Percentiles rank a stretch among this genome's conserved stretches.
Conservation (phyloP, 1,284 basidiomycete species). For the Papiliotrema terrestris region DNA sequence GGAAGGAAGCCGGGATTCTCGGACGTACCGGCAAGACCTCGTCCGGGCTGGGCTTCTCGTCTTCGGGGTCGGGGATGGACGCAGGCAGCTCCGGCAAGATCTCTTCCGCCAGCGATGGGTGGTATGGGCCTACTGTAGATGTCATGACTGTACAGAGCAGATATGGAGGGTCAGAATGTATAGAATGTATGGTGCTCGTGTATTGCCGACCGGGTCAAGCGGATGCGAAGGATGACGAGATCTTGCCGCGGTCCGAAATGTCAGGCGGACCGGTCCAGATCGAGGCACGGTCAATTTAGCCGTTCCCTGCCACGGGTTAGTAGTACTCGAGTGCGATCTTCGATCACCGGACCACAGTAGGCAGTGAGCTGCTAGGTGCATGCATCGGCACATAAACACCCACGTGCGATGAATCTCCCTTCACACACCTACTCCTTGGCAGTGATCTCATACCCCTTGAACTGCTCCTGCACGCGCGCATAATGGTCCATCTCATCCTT, state of each 20-base stretch:
- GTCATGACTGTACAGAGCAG: neutral
- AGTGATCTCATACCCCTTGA: constrained; percentile 48
- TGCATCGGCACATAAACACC: no score
- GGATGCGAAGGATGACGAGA: no score
- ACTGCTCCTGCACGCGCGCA: constrained; percentile 65
- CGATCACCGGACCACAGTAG: no score
- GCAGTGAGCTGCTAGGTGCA: no score
- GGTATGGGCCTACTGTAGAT: constrained; percentile 13
- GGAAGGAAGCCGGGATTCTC: neutral
- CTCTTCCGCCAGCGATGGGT: constrained; percentile 38
- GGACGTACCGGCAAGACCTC: constrained; percentile 19
- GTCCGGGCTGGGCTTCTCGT: constrained; percentile 17
- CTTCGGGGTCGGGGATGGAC: constrained; percentile 19
- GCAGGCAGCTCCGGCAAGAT: constrained; percentile 16
- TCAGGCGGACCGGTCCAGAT: no score
- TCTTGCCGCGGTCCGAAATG: no score
- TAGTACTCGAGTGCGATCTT: no score
- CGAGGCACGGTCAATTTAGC: no score
- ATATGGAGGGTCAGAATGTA: neutral
- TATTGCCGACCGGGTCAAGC: no score
- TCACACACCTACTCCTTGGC: neutral
- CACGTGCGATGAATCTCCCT: no score
- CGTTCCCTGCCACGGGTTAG: no score
- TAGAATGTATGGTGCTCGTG: neutral
- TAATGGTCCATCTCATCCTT: constrained; percentile 88